These are phyloP conservation scores for Nadsonia commutata DNA, from an alignment of 1,139 yeast species.

Conservation along the genomic window DNA sequence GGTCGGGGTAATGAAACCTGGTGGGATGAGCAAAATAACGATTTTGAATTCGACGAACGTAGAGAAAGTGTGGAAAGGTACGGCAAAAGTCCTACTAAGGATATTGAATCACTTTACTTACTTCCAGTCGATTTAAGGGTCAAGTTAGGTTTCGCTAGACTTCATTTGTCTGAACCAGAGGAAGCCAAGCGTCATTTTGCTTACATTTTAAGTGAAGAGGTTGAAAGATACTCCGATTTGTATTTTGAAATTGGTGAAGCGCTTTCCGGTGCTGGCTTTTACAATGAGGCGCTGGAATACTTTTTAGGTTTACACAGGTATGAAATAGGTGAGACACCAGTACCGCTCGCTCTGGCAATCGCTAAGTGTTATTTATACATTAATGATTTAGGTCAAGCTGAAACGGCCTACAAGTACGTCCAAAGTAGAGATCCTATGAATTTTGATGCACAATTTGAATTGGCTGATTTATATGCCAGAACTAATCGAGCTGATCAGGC, in stretches of 20 bases:
- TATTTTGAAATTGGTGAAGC: constrained; percentile 64
- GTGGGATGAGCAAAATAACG: constrained; percentile 72
- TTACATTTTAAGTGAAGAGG: constrained; percentile 39
- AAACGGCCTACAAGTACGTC: constrained; percentile 43
- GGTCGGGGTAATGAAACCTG: constrained; percentile 53
- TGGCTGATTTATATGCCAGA: constrained; percentile 65
- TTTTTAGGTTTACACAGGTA: constrained; percentile 33
- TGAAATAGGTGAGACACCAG: constrained; percentile 8
- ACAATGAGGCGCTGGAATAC: constrained; percentile 56
- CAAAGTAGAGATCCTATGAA: constrained; percentile 45
- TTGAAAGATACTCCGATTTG: constrained; percentile 55
- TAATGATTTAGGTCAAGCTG: constrained; percentile 58
- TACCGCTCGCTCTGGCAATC: constrained; percentile 44
- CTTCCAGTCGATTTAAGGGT: constrained; percentile 80
- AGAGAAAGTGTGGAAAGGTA: constrained; percentile 20
- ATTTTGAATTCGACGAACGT: constrained; percentile 65
- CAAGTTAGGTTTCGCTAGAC: constrained; percentile 60
- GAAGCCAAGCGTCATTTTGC: constrained; percentile 66
- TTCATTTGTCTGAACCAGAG: constrained; percentile 44
- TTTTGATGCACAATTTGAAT: constrained; percentile 56
- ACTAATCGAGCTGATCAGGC: constrained; percentile 57
- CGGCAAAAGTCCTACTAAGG: constrained; percentile 8
- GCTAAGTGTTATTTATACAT: constrained; percentile 70
- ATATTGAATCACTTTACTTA: constrained; percentile 17
- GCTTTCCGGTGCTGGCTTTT: constrained; percentile 52